These are phyloP conservation scores for Epichloe elymi DNA, from an alignment of 2,329 filamentous ascomycete species.

Conservation along the genomic window DNA sequence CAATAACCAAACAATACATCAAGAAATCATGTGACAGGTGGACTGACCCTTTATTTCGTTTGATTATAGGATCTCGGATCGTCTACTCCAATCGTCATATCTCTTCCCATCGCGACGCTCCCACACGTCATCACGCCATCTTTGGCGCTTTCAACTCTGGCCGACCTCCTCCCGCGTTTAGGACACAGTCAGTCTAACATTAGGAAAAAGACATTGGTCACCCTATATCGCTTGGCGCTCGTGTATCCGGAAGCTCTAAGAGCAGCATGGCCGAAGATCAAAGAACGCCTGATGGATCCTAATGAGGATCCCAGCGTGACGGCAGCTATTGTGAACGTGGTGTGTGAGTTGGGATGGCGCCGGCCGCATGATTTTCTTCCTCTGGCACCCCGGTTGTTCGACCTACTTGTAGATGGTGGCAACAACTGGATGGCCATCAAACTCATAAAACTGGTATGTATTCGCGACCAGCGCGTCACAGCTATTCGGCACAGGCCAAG, in stretches of 20 bases:
- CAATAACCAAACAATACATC: background rate
- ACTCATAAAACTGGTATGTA: slow-evolving; percentile 77
- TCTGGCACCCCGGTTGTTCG: slow-evolving; percentile 80
- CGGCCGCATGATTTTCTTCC: slow-evolving; percentile 88
- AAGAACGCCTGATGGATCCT: slow-evolving; percentile 82
- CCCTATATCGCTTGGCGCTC: slow-evolving; percentile 80
- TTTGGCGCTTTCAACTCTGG: slow-evolving; percentile 76
- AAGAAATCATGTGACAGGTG: background rate
- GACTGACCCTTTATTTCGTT: background rate
- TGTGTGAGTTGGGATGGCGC: slow-evolving; percentile 91
- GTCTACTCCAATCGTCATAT: slow-evolving; percentile 61
- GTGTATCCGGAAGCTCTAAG: slow-evolving; percentile 94
- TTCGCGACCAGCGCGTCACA: background rate
- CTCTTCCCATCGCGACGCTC: slow-evolving; percentile 77
- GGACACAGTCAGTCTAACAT: slow-evolving; percentile 76
- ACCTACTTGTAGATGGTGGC: slow-evolving; percentile 76
- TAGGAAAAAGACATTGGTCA: slow-evolving; percentile 92
- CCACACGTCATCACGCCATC: slow-evolving; percentile 90
- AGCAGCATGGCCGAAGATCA: slow-evolving; percentile 93
- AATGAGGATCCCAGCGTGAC: slow-evolving; percentile 86
- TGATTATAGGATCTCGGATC: slow-evolving; percentile 51
- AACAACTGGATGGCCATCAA: slow-evolving; percentile 99
- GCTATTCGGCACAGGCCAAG: background rate
- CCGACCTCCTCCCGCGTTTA: slow-evolving; percentile 74
- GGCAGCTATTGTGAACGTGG: slow-evolving; percentile 89